Base-by-base conservation (phyloP, 257 asterid species). In the Cinchona pubescens region DNA sequence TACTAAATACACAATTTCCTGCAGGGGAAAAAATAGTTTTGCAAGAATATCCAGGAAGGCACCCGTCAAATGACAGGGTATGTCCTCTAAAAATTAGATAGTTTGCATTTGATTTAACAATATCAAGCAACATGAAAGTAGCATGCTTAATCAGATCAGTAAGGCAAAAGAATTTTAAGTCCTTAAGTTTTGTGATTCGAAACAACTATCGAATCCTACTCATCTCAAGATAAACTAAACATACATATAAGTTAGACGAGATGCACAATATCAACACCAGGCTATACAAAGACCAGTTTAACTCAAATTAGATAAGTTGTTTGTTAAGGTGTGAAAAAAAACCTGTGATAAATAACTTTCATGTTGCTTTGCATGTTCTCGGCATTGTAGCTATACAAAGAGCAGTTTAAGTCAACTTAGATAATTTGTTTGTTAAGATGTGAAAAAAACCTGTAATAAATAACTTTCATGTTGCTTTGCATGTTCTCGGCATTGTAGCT, bases 331-430 rank as follows among this genome's bases (percentile, higher is more conserved):
- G 40, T 53, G 14, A 21, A 45, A 62, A 77, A n/a, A 58, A 75
- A 92, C 97, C 97, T 84, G 81, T 90, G 90, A 48, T 79, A 78
- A 46, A 90, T 88, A 69, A 90, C 74, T 81, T 87, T 92, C 62
- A 89, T 82, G 82, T 92, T 92, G 85, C 84, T 90, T 73, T 80
- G 93, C 84, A 87, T 80, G 83, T 89, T 89, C 74, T 92, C 96
- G 62, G 83, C 92, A 83, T 86, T 89, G 88, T 86, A 85, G 71
- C 89, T 87, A 2, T n/a, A n/a, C 9, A 51, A 38, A 51, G 25
- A 51, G 25, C 58, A 18, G 58, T 51, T 51, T 51, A 51, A 51
- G n/a, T 51, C 9, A 51, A 51, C 1, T 21, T 51, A 51, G 7
- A 18, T 21, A 14, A 1, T 18, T 4, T 30, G 10, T 30, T 61